Conservation (phyloP, 2,329 filamentous ascomycete genomes). For the Xylaria sp. region DNA sequence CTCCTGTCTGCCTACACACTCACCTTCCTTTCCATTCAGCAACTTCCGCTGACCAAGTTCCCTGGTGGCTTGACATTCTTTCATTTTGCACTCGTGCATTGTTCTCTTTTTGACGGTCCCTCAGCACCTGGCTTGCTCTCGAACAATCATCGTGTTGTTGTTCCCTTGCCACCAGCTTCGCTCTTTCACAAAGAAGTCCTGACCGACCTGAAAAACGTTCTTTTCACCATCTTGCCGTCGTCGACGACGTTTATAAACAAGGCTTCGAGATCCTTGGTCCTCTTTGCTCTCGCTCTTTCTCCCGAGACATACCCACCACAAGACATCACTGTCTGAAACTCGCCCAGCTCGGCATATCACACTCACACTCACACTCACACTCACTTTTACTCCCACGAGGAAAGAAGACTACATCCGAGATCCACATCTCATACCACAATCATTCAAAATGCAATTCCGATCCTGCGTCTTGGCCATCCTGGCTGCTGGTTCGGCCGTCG, state of each 20-base stretch:
- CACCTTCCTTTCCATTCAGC: constrained; percentile 21
- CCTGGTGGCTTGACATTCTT: constrained; percentile 28
- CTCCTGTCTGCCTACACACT: constrained; percentile 23
- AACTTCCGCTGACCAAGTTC: constrained; percentile 24
- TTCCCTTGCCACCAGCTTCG: neutral
- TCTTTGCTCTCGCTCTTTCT: neutral
- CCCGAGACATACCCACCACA: constrained; percentile 3
- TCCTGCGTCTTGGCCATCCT: constrained; percentile 43
- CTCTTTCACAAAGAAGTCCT: constrained; percentile 18
- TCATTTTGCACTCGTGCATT: constrained; percentile 22
- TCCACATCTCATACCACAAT: constrained; percentile 15
- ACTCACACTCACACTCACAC: constrained; percentile 17
- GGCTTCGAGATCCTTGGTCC: neutral
- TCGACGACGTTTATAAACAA: neutral
- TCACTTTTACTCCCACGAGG: constrained; percentile 18
- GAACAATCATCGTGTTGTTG: constrained; percentile 14
- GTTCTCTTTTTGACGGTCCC: constrained; percentile 20
- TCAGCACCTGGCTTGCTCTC: constrained; percentile 18
- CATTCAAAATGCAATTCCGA: constrained; percentile 46
- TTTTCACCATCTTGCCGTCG: constrained; percentile 1
- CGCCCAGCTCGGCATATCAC: constrained; percentile 15
- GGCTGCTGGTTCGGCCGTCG: constrained; percentile 49
- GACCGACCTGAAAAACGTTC: constrained; percentile 1
- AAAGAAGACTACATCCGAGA: constrained; percentile 20
- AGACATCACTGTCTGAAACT: constrained; percentile 16